Percentiles rank a stretch among this genome's conserved stretches.
phyloP scores from a whole-genome alignment of 768 basidiomycete genomes.

The Tubosaeta sp. region DNA sequence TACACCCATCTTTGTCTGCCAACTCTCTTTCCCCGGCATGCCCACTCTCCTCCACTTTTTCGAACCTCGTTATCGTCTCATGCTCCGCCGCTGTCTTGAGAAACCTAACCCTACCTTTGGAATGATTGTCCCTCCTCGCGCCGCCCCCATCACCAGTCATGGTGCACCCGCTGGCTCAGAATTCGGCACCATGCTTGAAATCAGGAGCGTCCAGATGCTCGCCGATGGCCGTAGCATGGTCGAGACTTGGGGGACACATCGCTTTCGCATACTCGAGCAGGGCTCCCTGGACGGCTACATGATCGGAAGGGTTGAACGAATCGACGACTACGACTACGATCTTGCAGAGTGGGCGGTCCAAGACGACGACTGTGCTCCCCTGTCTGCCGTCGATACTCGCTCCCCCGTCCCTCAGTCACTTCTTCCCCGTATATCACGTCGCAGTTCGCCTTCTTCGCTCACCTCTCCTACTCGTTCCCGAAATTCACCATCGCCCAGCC shows the following conservation, averaged over 20 bases:
- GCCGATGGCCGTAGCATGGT: constrained; percentile 88
- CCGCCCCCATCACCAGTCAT: constrained; percentile 25
- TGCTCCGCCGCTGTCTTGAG: constrained; percentile 94
- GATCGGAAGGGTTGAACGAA: constrained; percentile 74
- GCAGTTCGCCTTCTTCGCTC: constrained; percentile 9
- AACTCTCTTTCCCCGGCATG: constrained; percentile 86
- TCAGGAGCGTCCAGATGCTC: constrained; percentile 80
- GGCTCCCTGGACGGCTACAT: constrained; percentile 87
- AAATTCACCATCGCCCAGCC: constrained; percentile 1
- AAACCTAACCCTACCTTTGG: constrained; percentile 77
- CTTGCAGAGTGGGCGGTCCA: constrained; percentile 24
- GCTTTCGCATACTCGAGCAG: constrained; percentile 85
- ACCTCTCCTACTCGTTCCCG: not conserved
- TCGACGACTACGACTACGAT: constrained; percentile 35
- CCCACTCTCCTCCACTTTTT: constrained; percentile 90
- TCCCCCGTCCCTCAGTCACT: constrained; percentile 10
- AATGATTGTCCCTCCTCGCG: constrained; percentile 76
- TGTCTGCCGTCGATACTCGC: constrained; percentile 7
- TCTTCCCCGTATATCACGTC: constrained; percentile 13
- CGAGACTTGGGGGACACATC: constrained; percentile 61
- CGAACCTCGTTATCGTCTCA: constrained; percentile 91
- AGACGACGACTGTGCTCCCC: constrained; percentile 8
- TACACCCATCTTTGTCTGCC: constrained; percentile 89
- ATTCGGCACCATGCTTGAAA: constrained; percentile 94
- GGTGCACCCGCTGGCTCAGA: constrained; percentile 31